Percentiles rank a stretch among this genome's conserved stretches.
Evolutionary conservation across 352 stramenopile genomes (phyloP).

Genomic region (Globisporangium cystogenes): DNA sequence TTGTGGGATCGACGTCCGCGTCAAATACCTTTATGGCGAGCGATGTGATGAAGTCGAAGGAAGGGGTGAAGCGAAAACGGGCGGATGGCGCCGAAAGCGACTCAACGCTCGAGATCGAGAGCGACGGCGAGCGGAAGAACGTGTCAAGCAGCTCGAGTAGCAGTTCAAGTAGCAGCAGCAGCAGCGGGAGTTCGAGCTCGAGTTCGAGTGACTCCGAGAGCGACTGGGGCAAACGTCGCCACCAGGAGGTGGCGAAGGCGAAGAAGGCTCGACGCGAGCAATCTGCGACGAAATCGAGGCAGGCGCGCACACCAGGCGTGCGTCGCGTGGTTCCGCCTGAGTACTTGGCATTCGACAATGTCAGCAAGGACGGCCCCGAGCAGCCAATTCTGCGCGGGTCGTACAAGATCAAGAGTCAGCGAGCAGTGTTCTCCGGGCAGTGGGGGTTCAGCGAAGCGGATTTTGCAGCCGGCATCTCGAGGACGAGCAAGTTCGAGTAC

Average conservation of each 20-base stretch:
- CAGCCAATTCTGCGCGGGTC: conserved; percentile 50
- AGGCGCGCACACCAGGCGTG: conserved; percentile 14
- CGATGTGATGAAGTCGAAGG: not conserved
- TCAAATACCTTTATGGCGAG: not conserved
- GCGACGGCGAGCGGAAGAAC: conserved; percentile 7
- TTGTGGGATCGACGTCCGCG: conserved; percentile 5
- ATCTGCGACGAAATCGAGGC: not conserved
- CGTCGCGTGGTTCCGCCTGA: conserved; percentile 22
- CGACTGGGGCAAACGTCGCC: conserved; percentile 10
- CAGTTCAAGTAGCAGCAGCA: conserved; percentile 17
- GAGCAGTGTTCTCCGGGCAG: conserved; percentile 40
- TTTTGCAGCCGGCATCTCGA: conserved; percentile 24
- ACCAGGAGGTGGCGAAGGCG: not conserved
- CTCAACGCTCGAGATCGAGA: conserved; percentile 19
- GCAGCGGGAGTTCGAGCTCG: conserved; percentile 14
- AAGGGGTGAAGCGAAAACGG: conserved; percentile 11
- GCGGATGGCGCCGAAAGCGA: conserved; percentile 19
- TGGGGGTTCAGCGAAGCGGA: conserved; percentile 68
- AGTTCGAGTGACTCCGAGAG: conserved; percentile 15
- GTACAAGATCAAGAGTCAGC: conserved; percentile 39
- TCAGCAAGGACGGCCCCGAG: conserved; percentile 27
- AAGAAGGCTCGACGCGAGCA: conserved; percentile 12
- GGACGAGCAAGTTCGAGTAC: conserved; percentile 67
- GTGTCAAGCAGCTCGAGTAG: conserved; percentile 15
- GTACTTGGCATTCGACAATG: conserved; percentile 42